These are phyloP conservation scores for Blastomyces parvus DNA, from an alignment of 2,329 filamentous ascomycete genomes.

Conservation along the genomic window DNA sequence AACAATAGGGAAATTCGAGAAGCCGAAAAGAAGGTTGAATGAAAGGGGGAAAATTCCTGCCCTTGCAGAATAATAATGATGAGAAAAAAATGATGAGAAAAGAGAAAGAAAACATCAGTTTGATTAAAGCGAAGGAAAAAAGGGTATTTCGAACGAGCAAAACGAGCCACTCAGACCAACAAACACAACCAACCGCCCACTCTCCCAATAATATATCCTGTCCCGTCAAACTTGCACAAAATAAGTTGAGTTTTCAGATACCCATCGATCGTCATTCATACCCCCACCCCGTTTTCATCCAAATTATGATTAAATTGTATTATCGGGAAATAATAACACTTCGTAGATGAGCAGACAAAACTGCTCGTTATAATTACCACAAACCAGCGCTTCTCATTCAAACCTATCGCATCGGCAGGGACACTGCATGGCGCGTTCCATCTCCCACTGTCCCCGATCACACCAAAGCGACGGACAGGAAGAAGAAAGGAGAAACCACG, in stretches of 20 bases:
- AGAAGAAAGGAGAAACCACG: neutral
- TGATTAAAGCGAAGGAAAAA: neutral
- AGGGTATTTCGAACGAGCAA: neutral
- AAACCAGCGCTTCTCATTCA: neutral
- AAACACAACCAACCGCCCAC: neutral
- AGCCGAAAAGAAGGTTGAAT: neutral
- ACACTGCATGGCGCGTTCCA: neutral
- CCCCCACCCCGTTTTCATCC: neutral
- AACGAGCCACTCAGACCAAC: neutral
- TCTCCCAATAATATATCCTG: neutral
- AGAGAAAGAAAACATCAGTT: neutral
- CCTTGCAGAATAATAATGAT: too few relatives aligned
- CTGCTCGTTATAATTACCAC: neutral
- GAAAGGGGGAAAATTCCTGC: neutral
- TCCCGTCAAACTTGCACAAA: neutral
- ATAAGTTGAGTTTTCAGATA: neutral
- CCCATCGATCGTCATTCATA: neutral
- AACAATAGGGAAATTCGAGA: neutral
- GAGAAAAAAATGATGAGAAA: neutral
- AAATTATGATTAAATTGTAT: constrained; percentile 4
- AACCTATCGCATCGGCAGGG: neutral
- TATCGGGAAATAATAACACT: neutral
- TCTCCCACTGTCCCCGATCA: neutral
- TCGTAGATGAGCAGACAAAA: neutral
- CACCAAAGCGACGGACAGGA: neutral